Conservation (phyloP, 23 red algal genomes). For the Chondrus crispus region DNA sequence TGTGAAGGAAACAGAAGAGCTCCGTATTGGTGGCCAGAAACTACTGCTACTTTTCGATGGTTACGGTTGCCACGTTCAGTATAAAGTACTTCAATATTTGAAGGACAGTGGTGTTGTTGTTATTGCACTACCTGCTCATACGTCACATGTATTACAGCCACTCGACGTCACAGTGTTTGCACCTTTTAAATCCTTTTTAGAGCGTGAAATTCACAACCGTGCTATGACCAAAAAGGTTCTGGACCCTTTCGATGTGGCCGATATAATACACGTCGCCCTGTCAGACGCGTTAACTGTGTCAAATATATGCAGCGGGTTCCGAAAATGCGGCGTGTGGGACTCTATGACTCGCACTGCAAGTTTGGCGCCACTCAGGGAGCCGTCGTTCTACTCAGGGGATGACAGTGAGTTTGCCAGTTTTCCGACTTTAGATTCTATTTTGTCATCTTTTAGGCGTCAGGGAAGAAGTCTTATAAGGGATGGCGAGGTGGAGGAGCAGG, state of each 20-base stretch:
- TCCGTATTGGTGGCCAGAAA: not conserved
- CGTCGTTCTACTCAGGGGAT: not conserved
- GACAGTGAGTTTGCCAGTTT: not conserved
- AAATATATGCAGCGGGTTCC: not conserved
- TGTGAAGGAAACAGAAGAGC: not conserved
- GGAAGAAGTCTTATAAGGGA: not conserved
- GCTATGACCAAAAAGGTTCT: not conserved
- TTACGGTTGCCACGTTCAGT: not conserved
- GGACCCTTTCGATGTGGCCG: not conserved
- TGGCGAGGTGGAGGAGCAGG: not conserved
- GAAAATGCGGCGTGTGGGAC: not conserved
- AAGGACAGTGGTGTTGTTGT: not conserved
- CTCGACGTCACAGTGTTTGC: not conserved
- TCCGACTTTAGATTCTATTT: not conserved
- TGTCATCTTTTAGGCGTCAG: not conserved
- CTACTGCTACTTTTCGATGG: slow-evolving; percentile 23
- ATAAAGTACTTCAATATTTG: not conserved
- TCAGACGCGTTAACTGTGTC: not conserved
- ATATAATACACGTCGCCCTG: not conserved
- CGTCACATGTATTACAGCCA: not conserved
- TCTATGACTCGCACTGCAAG: not conserved
- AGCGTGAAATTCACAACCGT: not conserved
- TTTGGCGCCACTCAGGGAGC: not conserved
- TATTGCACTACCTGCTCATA: not conserved
- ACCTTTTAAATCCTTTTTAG: not conserved